Percentiles rank a stretch among this genome's conserved stretches.
Conservation (phyloP, 352 stramenopile genomes). For the Phytophthora multivora region DNA sequence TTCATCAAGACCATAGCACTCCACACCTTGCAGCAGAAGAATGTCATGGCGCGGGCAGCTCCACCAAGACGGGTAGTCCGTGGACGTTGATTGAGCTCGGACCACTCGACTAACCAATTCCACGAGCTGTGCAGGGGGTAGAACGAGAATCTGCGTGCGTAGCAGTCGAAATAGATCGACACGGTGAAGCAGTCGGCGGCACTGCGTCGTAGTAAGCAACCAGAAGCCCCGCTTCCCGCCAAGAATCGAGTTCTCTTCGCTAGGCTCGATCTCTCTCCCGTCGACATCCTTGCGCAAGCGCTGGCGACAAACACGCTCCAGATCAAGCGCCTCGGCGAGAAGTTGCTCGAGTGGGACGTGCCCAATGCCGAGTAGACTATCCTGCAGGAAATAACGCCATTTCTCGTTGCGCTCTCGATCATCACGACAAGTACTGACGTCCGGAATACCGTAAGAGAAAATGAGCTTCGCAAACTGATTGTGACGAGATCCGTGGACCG, state of each 20-base stretch:
- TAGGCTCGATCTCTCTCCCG: constrained; percentile 9
- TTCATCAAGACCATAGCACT: constrained; percentile 83
- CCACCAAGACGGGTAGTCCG: constrained; percentile 76
- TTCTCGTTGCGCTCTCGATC: constrained; percentile 62
- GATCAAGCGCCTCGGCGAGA: constrained; percentile 53
- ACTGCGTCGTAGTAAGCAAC: constrained; percentile 62
- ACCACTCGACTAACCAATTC: constrained; percentile 63
- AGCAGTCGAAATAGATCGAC: constrained; percentile 83
- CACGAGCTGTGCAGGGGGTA: constrained; percentile 66
- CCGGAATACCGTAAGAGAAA: constrained; percentile 78
- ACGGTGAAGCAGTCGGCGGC: constrained; percentile 68
- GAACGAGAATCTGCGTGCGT: constrained; percentile 68
- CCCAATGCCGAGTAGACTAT: constrained; percentile 47
- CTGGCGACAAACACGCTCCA: constrained; percentile 66
- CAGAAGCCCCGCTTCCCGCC: constrained; percentile 67
- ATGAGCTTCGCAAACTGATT: constrained; percentile 82
- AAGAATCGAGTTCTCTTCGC: constrained; percentile 58
- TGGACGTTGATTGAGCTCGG: constrained; percentile 27
- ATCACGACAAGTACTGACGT: constrained; percentile 62
- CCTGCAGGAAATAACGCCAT: constrained; percentile 81
- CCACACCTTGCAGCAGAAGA: constrained; percentile 79
- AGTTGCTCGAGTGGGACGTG: constrained; percentile 53
- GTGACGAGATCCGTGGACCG: constrained; percentile 40
- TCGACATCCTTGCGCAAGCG: constrained; percentile 27
- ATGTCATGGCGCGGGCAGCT: constrained; percentile 76